These are phyloP conservation scores for Ogataea nitratoaversa DNA, from an alignment of 805 yeast genomes.

Conservation along the genomic window DNA sequence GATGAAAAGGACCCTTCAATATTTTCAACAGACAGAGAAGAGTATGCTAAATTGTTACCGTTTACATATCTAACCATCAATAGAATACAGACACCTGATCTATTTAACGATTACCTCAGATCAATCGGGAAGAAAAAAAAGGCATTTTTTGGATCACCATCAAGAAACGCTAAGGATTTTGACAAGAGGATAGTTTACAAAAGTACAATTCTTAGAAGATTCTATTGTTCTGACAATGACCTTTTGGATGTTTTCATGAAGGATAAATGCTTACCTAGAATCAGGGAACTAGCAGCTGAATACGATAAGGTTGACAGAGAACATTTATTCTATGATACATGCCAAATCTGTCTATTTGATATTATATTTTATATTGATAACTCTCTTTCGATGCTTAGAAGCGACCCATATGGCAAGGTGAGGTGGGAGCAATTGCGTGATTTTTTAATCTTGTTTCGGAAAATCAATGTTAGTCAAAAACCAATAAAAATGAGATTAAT, in stretches of 20 bases:
- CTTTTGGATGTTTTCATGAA: constrained; percentile 12
- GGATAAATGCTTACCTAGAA: constrained; percentile 19
- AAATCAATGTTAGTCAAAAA: constrained; percentile 18
- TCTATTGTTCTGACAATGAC: constrained; percentile 18
- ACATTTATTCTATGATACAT: constrained; percentile 20
- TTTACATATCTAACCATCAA: constrained; percentile 19
- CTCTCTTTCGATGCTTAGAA: constrained; percentile 21
- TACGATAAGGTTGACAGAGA: constrained; percentile 16
- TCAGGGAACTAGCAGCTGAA: constrained; percentile 15
- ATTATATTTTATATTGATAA: constrained; percentile 21
- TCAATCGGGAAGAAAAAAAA: constrained; percentile 18
- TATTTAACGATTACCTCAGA: constrained; percentile 19
- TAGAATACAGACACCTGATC: constrained; percentile 21
- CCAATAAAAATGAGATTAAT: constrained; percentile 20
- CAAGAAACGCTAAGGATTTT: constrained; percentile 11
- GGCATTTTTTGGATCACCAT: constrained; percentile 17
- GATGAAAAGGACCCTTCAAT: constrained; percentile 4
- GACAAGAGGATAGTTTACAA: constrained; percentile 9
- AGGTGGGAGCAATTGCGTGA: constrained; percentile 18
- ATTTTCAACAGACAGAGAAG: constrained; percentile 6
- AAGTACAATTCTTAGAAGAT: constrained; percentile 5
- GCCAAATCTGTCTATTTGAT: constrained; percentile 21
- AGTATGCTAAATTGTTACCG: constrained; percentile 15
- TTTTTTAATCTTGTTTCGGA: constrained; percentile 16
- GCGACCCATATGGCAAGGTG: no score